Conservation (phyloP, 2,329 filamentous ascomycete genomes). For the Talaromyces sp. region DNA sequence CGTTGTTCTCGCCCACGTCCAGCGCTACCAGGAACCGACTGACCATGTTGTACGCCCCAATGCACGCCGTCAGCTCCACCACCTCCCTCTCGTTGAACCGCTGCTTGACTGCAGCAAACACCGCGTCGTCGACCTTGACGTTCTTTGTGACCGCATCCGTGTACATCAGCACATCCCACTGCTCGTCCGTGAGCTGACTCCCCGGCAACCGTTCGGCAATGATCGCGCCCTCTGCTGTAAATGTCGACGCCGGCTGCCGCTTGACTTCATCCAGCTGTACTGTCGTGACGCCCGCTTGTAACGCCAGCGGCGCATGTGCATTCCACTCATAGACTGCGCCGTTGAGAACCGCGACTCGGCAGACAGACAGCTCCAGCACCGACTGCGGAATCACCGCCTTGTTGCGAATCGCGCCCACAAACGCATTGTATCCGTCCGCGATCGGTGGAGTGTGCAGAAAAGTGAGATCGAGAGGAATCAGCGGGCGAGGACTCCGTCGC, state of each 20-base stretch:
- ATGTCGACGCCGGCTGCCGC: conserved; percentile 46
- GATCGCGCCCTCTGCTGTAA: conserved; percentile 15
- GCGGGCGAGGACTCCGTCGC: conserved; percentile 61
- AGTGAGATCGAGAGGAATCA: conserved; percentile 69
- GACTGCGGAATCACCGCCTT: conserved; percentile 41
- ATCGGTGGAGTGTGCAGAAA: conserved; percentile 69
- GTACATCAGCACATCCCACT: conserved; percentile 65
- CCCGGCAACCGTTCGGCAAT: conserved; percentile 35
- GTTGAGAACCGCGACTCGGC: conserved; percentile 73
- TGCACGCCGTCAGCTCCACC: conserved; percentile 77
- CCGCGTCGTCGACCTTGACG: conserved; percentile 61
- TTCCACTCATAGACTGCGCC: conserved; percentile 79
- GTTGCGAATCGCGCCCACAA: conserved; percentile 50
- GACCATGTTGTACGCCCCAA: conserved; percentile 85
- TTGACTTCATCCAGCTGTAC: conserved; percentile 49
- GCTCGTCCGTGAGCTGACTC: conserved; percentile 47
- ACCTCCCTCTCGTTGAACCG: conserved; percentile 65
- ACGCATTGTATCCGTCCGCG: conserved; percentile 63
- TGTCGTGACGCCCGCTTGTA: conserved; percentile 30
- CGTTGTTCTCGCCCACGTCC: conserved; percentile 53
- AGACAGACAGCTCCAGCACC: conserved; percentile 71
- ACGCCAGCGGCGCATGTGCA: conserved; percentile 64
- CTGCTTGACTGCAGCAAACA: conserved; percentile 53
- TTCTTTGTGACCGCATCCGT: conserved; percentile 77
- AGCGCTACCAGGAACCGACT: conserved; percentile 78